phyloP scores from a whole-genome alignment of 192 early-diverging fungal species.

The Backusella morwellensis region DNA sequence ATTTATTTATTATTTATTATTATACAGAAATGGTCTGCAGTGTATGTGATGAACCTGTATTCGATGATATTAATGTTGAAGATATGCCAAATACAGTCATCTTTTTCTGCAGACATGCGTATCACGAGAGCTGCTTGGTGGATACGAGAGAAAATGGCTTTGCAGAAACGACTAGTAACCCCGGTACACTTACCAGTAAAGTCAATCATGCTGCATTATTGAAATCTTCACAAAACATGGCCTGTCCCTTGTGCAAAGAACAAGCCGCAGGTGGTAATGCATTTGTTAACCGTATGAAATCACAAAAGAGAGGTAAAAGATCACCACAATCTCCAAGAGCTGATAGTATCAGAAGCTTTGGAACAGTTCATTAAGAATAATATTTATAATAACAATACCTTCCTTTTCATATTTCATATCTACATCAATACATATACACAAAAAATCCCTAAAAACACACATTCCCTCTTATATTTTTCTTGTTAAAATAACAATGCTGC shows the following conservation, averaged over 20 bases:
- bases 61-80: conserved; percentile 31
- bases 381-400: not conserved
- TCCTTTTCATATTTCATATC: not conserved
- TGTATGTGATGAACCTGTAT: conserved; percentile 47
- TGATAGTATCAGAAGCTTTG: conserved; percentile 20
- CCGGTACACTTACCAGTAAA: conserved; percentile 38
- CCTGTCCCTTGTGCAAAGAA: conserved; percentile 54
- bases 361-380: conserved; percentile 17
- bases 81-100: conserved; percentile 55
- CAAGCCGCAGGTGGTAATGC: conserved; percentile 40
- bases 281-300: conserved; percentile 38
- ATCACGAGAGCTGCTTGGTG: conserved; percentile 84
- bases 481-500: not conserved
- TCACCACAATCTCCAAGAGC: conserved; percentile 10
- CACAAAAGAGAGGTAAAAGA: not conserved
- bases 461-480: not conserved
- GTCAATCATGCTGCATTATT: conserved; percentile 49
- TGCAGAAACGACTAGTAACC: conserved; percentile 16
- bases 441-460: not conserved
- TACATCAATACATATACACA: not conserved
- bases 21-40: conserved; percentile 45
- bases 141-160: conserved; percentile 42
- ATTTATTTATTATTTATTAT: conserved; percentile 8
- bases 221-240: conserved; percentile 37
- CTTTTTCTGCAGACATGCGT: conserved; percentile 92